Conservation (phyloP, 495 filamentous ascomycete genomes). For the Beverwykella pulmonaria region DNA sequence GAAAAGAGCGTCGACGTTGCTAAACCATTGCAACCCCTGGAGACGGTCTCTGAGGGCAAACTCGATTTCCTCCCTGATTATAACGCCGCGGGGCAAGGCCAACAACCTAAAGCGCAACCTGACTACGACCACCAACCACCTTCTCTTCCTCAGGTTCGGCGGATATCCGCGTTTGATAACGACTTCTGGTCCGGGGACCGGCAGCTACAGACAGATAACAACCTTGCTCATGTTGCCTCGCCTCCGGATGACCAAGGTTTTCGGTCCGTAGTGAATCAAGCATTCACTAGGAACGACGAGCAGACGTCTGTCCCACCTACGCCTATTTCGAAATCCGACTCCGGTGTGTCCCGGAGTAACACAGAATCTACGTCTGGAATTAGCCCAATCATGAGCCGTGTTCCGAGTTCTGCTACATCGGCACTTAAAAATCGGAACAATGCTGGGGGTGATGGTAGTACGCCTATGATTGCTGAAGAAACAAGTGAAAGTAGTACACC, state of each 20-base stretch:
- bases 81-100: constrained; percentile 5
- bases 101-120: not conserved
- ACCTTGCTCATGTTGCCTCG: not conserved
- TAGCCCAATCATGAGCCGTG: constrained; percentile 67
- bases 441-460: constrained; percentile 46
- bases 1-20: constrained; percentile 36
- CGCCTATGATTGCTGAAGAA: constrained; percentile 63
- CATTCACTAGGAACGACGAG: constrained; percentile 61
- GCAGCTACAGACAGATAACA: not conserved
- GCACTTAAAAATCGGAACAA: constrained; percentile 26
- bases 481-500: constrained; percentile 35
- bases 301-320: constrained; percentile 55
- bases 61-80: constrained; percentile 54
- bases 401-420: constrained; percentile 48
- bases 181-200: constrained; percentile 37
- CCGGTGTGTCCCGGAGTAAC: constrained; percentile 59
- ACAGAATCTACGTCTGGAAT: constrained; percentile 67
- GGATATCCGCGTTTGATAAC: constrained; percentile 36
- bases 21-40: constrained; percentile 46
- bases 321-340: constrained; percentile 49
- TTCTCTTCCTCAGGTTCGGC: constrained; percentile 19
- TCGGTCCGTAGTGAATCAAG: constrained; percentile 68
- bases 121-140: not conserved
- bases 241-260: constrained; percentile 65
- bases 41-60: constrained; percentile 61